Evolutionary conservation across 768 basidiomycete genomes (phyloP).

Genomic region (Rhizopogon rudus): DNA sequence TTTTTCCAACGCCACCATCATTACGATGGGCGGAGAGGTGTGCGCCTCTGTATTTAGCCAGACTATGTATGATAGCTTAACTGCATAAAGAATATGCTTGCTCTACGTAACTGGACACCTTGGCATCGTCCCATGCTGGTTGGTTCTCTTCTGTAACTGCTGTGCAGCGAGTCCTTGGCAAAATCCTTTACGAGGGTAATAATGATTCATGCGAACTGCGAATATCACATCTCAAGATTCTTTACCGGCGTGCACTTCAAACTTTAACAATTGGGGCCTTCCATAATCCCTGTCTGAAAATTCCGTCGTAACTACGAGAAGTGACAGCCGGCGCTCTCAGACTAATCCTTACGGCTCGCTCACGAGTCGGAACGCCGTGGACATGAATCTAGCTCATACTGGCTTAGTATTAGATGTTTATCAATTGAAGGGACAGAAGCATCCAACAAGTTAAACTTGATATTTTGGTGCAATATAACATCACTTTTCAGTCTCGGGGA

Average conservation of each 20-base stretch:
- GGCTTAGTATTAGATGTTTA: background rate
- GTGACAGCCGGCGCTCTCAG: background rate
- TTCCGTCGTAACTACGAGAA: slow-evolving; percentile 1
- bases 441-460: background rate
- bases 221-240: background rate
- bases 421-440: background rate
- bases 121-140: too few relatives aligned
- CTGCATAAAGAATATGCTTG: background rate
- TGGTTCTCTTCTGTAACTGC: slow-evolving; percentile 3
- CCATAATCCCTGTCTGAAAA: slow-evolving; percentile 1
- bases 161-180: background rate
- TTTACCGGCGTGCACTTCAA: background rate
- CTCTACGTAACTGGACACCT: background rate
- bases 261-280: background rate
- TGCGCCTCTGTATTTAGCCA: background rate
- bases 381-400: background rate
- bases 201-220: background rate
- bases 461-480: too few relatives aligned
- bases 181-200: background rate
- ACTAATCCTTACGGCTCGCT: background rate
- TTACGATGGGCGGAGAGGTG: background rate
- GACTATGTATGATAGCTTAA: background rate
- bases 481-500: too few relatives aligned
- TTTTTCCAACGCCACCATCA: background rate
- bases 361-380: background rate